Percentiles rank a stretch among this genome's conserved stretches.
phyloP scores from a whole-genome alignment of 2,329 filamentous ascomycete species.

The Phoma herbarum region DNA sequence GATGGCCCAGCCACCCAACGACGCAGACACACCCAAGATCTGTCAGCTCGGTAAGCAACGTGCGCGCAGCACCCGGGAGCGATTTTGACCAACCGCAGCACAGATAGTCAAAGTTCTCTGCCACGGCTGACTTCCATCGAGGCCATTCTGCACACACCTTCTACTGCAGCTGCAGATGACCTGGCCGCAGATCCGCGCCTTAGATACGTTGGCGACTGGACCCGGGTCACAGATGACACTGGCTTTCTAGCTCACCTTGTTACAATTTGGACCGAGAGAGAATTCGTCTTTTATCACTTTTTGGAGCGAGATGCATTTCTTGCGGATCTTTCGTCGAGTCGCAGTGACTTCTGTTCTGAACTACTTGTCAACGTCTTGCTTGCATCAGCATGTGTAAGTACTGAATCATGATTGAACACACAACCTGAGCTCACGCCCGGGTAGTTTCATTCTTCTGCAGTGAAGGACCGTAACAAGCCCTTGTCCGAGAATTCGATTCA shows the following conservation, averaged over 20 bases:
- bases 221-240: slow-evolving; percentile 30
- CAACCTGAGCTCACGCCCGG: neutral
- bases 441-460: slow-evolving; percentile 37
- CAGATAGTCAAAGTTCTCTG: slow-evolving; percentile 33
- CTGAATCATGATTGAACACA: neutral
- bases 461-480: slow-evolving; percentile 41
- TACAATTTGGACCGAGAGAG: slow-evolving; percentile 38
- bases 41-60: slow-evolving; percentile 39
- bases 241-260: slow-evolving; percentile 36
- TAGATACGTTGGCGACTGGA: slow-evolving; percentile 34
- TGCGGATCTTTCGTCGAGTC: slow-evolving; percentile 37
- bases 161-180: slow-evolving; percentile 16
- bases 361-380: slow-evolving; percentile 44
- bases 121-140: slow-evolving; percentile 34
- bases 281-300: slow-evolving; percentile 42
- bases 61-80: slow-evolving; percentile 12
- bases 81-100: slow-evolving; percentile 44
- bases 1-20: slow-evolving; percentile 38
- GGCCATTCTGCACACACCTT: slow-evolving; percentile 28
- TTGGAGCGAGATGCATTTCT: slow-evolving; percentile 44
- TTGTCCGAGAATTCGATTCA: slow-evolving; percentile 36
- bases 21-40: slow-evolving; percentile 36
- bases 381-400: slow-evolving; percentile 43
- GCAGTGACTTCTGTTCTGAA: slow-evolving; percentile 41
- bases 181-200: slow-evolving; percentile 32